Evolutionary conservation across 176 grass and related monocot species (phyloP).

Genomic region (Puccinellia tenuiflora): DNA sequence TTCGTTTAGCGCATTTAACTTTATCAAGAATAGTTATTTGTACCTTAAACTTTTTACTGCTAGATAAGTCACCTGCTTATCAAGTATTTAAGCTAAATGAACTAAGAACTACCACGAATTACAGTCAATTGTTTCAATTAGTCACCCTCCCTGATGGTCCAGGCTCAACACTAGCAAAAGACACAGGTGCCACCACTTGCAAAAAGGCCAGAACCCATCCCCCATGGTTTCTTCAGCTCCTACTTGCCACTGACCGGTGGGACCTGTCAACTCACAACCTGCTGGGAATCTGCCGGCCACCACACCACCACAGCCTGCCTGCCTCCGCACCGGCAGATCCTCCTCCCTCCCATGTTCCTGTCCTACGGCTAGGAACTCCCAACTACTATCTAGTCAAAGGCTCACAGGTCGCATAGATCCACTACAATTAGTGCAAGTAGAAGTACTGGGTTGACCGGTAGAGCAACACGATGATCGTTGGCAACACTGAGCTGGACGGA

Average conservation of each 20-base stretch:
- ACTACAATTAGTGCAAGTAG: neutral
- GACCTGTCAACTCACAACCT: slow-evolving; percentile 35
- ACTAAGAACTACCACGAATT: neutral
- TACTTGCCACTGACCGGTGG: slow-evolving; percentile 32
- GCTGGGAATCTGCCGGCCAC: slow-evolving; percentile 46
- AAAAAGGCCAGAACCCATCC: neutral
- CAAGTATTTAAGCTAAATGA: neutral
- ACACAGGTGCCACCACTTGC: slow-evolving; percentile 17
- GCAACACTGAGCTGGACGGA: neutral
- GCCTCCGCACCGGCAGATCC: slow-evolving; percentile 20
- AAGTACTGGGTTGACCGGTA: neutral
- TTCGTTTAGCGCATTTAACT: neutral
- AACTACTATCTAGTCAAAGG: neutral
- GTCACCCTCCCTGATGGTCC: neutral
- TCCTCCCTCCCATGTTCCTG: slow-evolving; percentile 5
- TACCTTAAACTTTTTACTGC: neutral
- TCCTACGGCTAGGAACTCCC: slow-evolving; percentile 14
- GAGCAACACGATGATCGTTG: neutral
- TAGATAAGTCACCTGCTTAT: neutral
- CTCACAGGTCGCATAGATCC: slow-evolving; percentile 19
- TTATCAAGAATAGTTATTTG: neutral
- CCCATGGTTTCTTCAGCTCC: neutral
- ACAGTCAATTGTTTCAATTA: neutral
- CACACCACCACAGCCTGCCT: slow-evolving; percentile 23
- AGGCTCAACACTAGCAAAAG: neutral